phyloP scores from a whole-genome alignment of 768 basidiomycete genomes.

The Podaxis carcinomalis region DNA sequence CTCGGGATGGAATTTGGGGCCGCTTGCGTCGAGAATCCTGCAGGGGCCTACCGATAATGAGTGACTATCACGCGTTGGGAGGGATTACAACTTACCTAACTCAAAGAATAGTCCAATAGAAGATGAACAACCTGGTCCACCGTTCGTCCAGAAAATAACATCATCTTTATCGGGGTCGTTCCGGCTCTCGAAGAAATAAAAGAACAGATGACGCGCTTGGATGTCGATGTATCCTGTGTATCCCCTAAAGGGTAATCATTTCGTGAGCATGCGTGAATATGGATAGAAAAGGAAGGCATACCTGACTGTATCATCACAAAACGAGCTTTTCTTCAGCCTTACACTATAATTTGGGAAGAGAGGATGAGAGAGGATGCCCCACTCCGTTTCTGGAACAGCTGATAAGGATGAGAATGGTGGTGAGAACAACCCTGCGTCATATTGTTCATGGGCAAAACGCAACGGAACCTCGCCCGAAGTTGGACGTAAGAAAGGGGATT shows the following conservation, averaged over 20 bases:
- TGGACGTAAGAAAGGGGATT: background rate
- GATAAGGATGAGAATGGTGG: constrained; percentile 9
- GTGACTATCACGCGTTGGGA: background rate
- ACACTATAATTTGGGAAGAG: constrained; percentile 48
- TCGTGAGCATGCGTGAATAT: background rate
- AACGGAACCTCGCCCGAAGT: background rate
- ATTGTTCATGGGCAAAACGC: background rate
- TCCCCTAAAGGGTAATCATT: background rate
- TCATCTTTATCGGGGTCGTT: constrained; percentile 57
- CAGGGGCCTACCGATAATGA: constrained; percentile 50
- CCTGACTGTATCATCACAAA: constrained; percentile 60
- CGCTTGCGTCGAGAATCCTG: constrained; percentile 48
- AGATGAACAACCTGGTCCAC: constrained; percentile 39
- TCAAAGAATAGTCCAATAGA: constrained; percentile 71
- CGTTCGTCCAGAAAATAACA: constrained; percentile 57
- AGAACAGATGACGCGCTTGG: constrained; percentile 60
- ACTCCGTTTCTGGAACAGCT: constrained; percentile 8
- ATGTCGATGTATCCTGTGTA: constrained; percentile 64
- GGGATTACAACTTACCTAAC: constrained; percentile 18
- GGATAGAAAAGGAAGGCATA: constrained; percentile 15
- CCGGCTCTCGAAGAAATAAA: constrained; percentile 78
- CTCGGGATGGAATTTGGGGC: constrained; percentile 52
- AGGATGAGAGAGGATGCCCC: constrained; percentile 35
- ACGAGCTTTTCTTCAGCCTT: constrained; percentile 51
- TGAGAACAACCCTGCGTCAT: constrained; percentile 12